Conservation (phyloP, 2,329 filamentous ascomycete species). For the Davidsoniella neocaledoniae region DNA sequence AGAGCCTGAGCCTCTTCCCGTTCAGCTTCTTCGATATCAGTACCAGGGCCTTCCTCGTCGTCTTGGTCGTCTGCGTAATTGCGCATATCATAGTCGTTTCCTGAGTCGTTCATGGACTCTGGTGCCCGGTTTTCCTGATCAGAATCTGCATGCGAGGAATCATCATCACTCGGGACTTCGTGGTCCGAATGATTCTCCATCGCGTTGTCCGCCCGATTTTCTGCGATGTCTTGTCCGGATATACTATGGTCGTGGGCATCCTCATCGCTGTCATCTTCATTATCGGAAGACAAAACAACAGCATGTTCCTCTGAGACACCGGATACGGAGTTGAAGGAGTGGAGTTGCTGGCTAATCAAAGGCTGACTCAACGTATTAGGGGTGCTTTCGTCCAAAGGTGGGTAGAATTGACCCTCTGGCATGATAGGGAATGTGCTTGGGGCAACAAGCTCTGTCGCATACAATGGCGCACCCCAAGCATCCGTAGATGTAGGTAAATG, state of each 20-base stretch:
- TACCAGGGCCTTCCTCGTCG: slow-evolving; percentile 12
- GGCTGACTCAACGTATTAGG: not conserved
- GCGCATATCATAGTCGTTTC: slow-evolving; percentile 16
- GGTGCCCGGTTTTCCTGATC: slow-evolving; percentile 18
- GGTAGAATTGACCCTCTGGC: too few relatives aligned
- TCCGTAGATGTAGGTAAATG: not conserved
- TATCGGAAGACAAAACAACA: slow-evolving; percentile 12
- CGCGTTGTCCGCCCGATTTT: too few relatives aligned
- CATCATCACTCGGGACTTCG: not conserved
- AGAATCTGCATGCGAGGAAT: not conserved
- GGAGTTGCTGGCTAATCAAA: not conserved
- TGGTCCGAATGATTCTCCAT: not conserved
- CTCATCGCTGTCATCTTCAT: slow-evolving; percentile 16
- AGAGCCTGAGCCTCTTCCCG: slow-evolving; percentile 2
- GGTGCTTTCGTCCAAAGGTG: too few relatives aligned
- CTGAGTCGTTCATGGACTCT: slow-evolving; percentile 14
- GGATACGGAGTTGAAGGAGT: not conserved
- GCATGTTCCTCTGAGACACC: not conserved
- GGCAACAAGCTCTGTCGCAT: not conserved
- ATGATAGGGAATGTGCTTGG: not conserved
- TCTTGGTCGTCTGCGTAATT: slow-evolving; percentile 16
- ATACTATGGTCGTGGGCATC: slow-evolving; percentile 11
- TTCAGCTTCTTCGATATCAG: slow-evolving; percentile 7
- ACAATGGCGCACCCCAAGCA: slow-evolving; percentile 2
- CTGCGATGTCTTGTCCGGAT: too few relatives aligned